Conservation (phyloP, 306 rosid species). For the Hippophae gyantsensis region DNA sequence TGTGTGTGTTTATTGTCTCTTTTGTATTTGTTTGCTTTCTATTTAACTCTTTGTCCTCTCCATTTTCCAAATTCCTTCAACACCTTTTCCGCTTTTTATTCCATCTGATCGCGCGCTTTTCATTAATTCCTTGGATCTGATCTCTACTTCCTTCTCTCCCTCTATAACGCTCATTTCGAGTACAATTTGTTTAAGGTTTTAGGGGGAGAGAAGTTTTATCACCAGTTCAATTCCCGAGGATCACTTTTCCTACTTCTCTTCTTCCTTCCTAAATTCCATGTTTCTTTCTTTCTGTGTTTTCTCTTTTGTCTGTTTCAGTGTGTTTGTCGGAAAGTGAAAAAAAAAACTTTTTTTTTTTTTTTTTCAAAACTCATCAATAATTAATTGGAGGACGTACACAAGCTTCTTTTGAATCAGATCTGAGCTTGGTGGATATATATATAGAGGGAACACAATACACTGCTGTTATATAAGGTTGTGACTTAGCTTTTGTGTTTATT, state of each 20-base stretch:
- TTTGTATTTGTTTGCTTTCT: conserved; percentile 21
- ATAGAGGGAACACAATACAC: no score
- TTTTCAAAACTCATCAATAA: conserved; percentile 1
- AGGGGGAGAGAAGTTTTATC: neutral
- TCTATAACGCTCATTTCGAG: conserved; percentile 12
- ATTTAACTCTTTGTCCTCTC: conserved; percentile 43
- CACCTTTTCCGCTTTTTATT: conserved; percentile 10
- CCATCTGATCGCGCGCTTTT: conserved; percentile 16
- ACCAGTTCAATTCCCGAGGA: conserved; percentile 55
- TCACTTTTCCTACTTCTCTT: conserved; percentile 9
- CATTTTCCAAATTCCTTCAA: conserved; percentile 40
- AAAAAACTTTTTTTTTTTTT: conserved; percentile 15
- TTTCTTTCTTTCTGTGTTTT: conserved; percentile 14
- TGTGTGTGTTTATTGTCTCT: conserved; percentile 18
- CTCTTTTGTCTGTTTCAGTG: conserved; percentile 23
- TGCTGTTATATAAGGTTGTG: no score
- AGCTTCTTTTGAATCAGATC: no score
- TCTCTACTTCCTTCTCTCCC: conserved; percentile 26
- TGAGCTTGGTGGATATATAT: no score
- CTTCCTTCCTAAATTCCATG: conserved; percentile 6
- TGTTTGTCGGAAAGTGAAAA: neutral
- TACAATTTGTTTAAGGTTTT: neutral
- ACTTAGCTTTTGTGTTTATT: no score
- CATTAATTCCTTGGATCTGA: conserved; percentile 48
- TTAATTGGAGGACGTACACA: no score